Evolutionary conservation across 1,139 yeast species (phyloP).

Genomic region (Lodderomyces jiufengensis): DNA sequence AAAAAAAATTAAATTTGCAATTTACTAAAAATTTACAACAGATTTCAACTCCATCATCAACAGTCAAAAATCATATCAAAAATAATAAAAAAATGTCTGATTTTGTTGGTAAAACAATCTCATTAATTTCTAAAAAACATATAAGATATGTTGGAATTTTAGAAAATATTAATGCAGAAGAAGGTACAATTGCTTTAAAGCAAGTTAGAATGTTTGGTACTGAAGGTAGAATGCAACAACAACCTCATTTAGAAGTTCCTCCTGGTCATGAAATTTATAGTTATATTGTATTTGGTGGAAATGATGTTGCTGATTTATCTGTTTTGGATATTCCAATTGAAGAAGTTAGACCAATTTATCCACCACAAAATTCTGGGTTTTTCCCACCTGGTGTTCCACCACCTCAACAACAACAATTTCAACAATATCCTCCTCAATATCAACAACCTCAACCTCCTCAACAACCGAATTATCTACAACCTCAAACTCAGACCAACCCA

Average conservation of each 20-base stretch:
- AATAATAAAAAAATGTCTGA: slow-evolving; percentile 57
- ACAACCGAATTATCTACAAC: slow-evolving; percentile 16
- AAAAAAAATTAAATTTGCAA: slow-evolving; percentile 1
- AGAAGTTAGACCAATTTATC: slow-evolving; percentile 42
- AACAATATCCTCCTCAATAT: slow-evolving; percentile 6
- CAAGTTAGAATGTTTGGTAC: slow-evolving; percentile 88
- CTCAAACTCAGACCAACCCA: slow-evolving; percentile 20
- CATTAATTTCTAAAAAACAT: slow-evolving; percentile 83
- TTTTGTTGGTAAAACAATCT: slow-evolving; percentile 88
- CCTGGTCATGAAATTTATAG: slow-evolving; percentile 75
- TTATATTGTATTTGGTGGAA: slow-evolving; percentile 83
- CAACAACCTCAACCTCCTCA: slow-evolving; percentile 24
- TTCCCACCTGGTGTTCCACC: slow-evolving; percentile 22
- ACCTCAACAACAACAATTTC: slow-evolving; percentile 16
- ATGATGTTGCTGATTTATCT: slow-evolving; percentile 85
- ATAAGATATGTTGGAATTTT: slow-evolving; percentile 85
- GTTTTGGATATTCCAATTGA: slow-evolving; percentile 70
- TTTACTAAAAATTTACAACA: background rate
- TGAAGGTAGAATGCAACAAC: slow-evolving; percentile 79
- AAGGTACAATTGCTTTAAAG: slow-evolving; percentile 83
- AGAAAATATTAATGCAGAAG: slow-evolving; percentile 84
- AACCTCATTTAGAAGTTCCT: slow-evolving; percentile 67
- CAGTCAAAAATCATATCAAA: background rate
- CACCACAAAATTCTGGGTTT: slow-evolving; percentile 11
- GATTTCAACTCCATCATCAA: too few species aligned